Percentiles rank a stretch among this genome's conserved stretches.
phyloP scores from a whole-genome alignment of 257 asterid species.

The Capsicum baccatum region DNA sequence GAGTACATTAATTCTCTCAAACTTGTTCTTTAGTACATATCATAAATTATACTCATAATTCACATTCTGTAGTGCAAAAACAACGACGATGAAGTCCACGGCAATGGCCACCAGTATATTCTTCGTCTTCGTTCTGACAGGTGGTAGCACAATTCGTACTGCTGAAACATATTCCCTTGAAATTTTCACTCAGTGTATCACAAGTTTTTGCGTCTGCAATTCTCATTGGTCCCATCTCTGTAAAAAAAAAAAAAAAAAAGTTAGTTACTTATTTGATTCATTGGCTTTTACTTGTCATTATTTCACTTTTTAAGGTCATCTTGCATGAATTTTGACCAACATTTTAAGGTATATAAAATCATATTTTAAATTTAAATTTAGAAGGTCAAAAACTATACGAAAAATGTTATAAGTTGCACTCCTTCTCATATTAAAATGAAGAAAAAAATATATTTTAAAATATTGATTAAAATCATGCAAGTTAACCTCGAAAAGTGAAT shows the following conservation, averaged over 20 bases:
- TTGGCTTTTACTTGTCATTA: no score
- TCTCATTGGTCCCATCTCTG: constrained; percentile 41
- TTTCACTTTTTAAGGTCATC: no score
- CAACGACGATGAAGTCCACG: constrained; percentile 59
- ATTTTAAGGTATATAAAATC: no score
- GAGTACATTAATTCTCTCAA: background rate
- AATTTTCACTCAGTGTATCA: constrained; percentile 40
- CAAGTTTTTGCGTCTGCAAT: constrained; percentile 55
- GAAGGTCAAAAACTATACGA: no score
- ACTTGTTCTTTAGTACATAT: background rate
- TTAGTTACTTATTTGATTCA: background rate
- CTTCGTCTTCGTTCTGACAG: constrained; percentile 52
- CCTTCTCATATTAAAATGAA: no score
- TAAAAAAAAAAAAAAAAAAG: background rate
- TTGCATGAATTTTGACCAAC: no score
- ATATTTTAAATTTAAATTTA: no score
- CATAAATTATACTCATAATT: background rate
- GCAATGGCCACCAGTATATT: constrained; percentile 55
- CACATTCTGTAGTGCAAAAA: constrained; percentile 49
- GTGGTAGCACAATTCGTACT: constrained; percentile 46
- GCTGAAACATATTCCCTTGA: constrained; percentile 46
- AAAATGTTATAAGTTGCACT: no score
- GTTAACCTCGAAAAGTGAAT: no score
- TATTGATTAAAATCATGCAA: no score
- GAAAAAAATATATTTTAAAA: no score